Percentiles rank a stretch among this genome's conserved stretches.
These are phyloP conservation scores for Grosmannia clavigera DNA, from an alignment of 2,329 filamentous ascomycete species.

Conservation along the genomic window DNA sequence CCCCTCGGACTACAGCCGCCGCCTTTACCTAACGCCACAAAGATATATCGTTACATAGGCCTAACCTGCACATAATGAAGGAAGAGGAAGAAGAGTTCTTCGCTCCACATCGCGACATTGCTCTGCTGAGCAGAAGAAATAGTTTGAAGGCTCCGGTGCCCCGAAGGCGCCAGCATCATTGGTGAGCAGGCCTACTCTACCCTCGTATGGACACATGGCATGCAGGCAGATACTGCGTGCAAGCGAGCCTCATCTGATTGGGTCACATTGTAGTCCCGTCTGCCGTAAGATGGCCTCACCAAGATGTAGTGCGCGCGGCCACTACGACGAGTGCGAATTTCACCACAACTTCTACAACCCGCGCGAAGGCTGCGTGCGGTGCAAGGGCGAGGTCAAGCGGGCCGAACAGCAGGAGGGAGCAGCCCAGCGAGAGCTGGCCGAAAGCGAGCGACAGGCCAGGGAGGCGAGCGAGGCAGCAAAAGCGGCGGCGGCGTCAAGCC, in stretches of 20 bases:
- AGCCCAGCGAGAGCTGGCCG: background rate
- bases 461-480: background rate
- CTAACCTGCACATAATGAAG: background rate
- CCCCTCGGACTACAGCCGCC: background rate
- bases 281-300: conserved; percentile 1
- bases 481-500: background rate
- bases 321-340: background rate
- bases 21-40: background rate
- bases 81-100: background rate
- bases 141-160: background rate
- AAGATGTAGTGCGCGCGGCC: conserved; percentile 1
- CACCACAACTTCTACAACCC: conserved; percentile 13
- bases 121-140: background rate
- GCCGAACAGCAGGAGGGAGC: background rate
- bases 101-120: background rate
- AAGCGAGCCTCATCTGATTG: background rate
- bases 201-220: background rate
- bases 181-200: background rate
- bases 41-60: background rate
- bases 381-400: background rate
- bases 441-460: background rate
- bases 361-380: conserved; percentile 8
- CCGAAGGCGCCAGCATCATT: background rate
- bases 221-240: too few relatives aligned
- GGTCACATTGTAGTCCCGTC: background rate